phyloP scores from a whole-genome alignment of 352 stramenopile species.

The Aphanomyces invadans region DNA sequence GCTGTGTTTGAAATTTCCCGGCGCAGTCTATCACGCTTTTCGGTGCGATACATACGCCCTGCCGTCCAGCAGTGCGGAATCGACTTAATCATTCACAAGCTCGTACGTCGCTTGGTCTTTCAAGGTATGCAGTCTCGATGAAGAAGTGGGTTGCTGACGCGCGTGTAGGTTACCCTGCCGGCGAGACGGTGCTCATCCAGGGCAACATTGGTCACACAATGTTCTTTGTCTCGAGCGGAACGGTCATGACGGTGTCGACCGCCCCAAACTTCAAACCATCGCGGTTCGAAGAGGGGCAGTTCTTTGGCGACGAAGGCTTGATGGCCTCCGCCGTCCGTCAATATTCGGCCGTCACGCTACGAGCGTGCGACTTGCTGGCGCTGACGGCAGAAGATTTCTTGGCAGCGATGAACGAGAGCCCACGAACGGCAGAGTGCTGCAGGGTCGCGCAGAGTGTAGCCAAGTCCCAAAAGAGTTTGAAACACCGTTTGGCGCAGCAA shows the following conservation, averaged over 20 bases:
- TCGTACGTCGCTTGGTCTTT: neutral
- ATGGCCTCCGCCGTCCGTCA: neutral
- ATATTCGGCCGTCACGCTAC: neutral
- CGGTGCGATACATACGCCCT: neutral
- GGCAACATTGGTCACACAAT: slow-evolving; percentile 13
- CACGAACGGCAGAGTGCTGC: neutral
- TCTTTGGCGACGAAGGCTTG: slow-evolving; percentile 5
- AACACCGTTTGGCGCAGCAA: neutral
- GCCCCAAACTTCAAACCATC: neutral
- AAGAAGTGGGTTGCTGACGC: neutral
- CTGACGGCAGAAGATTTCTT: neutral
- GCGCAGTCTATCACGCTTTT: neutral
- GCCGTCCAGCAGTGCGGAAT: neutral
- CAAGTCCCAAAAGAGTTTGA: neutral
- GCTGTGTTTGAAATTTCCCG: slow-evolving; percentile 1
- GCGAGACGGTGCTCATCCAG: neutral
- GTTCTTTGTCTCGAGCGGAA: slow-evolving; percentile 2
- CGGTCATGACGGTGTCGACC: neutral
- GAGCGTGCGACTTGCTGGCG: slow-evolving; percentile 5
- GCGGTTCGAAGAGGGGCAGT: neutral
- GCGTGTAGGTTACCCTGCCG: slow-evolving; percentile 1
- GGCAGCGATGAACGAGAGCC: neutral
- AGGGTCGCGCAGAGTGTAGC: neutral
- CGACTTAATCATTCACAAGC: neutral
- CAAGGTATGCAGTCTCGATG: neutral